phyloP scores from a whole-genome alignment of 2,329 filamentous ascomycete species.

The Zymoseptoria ardabiliae region DNA sequence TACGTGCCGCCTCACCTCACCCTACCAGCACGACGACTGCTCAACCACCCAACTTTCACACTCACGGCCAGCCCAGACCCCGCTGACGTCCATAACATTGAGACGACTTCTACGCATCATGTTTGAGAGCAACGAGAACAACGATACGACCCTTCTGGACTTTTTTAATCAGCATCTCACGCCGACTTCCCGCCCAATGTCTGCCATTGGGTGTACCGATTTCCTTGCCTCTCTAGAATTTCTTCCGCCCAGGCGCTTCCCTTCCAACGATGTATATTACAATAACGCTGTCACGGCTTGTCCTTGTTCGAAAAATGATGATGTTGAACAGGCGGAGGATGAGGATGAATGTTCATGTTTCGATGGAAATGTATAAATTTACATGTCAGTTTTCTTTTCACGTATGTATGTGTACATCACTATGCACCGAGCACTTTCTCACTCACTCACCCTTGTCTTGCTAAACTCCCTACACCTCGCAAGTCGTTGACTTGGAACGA shows the following conservation, averaged over 20 bases:
- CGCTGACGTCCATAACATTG: not conserved
- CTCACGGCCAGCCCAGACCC: not conserved
- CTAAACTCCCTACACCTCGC: no score
- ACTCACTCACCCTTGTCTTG: no score
- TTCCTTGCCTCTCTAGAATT: not conserved
- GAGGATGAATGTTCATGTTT: not conserved
- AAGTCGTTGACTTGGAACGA: no score
- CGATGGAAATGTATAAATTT: not conserved
- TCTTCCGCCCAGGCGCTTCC: not conserved
- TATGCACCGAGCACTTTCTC: not conserved
- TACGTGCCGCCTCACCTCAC: slow-evolving; percentile 4
- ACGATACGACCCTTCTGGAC: not conserved
- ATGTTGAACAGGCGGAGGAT: not conserved
- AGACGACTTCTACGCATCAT: not conserved
- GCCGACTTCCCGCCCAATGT: not conserved
- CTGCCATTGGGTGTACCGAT: not conserved
- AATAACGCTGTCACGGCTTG: not conserved
- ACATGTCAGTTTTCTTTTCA: not conserved
- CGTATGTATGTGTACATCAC: not conserved
- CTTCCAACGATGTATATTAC: not conserved
- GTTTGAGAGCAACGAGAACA: not conserved
- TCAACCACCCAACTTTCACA: not conserved
- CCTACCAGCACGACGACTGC: not conserved
- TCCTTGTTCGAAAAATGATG: not conserved
- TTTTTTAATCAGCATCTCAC: not conserved